Conservation (phyloP, 495 filamentous ascomycete species). For the Pyronema domesticum region DNA sequence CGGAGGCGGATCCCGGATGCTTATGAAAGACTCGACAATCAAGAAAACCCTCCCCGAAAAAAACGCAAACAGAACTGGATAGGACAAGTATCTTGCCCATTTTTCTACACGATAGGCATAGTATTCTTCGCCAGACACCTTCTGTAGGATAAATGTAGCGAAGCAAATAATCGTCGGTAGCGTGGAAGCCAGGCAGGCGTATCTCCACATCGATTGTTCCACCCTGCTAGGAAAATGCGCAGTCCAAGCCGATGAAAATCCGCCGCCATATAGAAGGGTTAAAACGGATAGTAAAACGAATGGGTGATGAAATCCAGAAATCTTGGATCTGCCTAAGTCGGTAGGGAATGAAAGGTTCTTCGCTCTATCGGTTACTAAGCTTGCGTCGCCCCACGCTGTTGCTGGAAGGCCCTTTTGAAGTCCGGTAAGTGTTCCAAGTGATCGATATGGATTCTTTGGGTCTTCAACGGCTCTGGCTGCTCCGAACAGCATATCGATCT, state of each 20-base stretch:
- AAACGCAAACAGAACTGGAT: neutral
- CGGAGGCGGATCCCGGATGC: neutral
- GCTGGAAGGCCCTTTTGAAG: neutral
- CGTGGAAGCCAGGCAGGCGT: neutral
- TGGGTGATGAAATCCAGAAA: neutral
- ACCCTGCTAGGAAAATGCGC: slow-evolving; percentile 4
- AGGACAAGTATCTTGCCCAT: no score
- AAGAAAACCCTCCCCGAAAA: neutral
- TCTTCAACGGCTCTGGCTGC: neutral
- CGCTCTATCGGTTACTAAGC: neutral
- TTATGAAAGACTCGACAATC: neutral
- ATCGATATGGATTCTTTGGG: neutral
- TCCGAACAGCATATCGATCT: neutral
- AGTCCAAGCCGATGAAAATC: slow-evolving; percentile 3
- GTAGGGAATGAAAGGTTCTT: neutral
- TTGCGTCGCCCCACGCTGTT: neutral
- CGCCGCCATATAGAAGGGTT: neutral
- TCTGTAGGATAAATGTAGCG: neutral
- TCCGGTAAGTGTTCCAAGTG: neutral
- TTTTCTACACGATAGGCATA: no score
- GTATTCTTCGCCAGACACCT: neutral
- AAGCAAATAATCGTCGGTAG: neutral
- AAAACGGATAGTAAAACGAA: neutral
- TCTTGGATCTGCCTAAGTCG: neutral
- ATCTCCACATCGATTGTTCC: slow-evolving; percentile 7